phyloP scores from a whole-genome alignment of 2,329 filamentous ascomycete species.

The Didymosphaeria variabile region DNA sequence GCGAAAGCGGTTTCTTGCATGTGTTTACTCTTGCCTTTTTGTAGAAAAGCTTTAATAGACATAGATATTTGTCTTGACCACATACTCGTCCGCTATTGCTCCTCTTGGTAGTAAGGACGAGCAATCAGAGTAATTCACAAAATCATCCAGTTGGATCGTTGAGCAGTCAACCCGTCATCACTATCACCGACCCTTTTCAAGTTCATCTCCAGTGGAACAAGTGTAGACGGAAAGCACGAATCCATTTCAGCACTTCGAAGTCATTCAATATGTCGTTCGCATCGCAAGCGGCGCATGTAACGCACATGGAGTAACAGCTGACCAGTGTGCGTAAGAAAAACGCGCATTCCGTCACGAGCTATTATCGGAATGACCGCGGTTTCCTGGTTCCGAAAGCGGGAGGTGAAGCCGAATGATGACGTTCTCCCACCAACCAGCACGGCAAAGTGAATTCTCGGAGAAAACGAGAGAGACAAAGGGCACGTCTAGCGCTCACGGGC shows the following conservation, averaged over 20 bases:
- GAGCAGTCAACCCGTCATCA: not conserved
- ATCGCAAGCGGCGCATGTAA: not conserved
- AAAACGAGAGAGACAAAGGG: not conserved
- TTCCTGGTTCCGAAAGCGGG: constrained; percentile 29
- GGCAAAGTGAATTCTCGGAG: not conserved
- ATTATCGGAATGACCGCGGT: not conserved
- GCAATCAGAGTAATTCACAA: not conserved
- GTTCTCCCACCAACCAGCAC: constrained; percentile 3
- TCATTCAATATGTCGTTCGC: not conserved
- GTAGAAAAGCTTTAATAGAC: not conserved
- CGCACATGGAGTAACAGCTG: not conserved
- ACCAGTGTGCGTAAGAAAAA: not conserved
- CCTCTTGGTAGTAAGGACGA: not conserved
- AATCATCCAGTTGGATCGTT: not conserved
- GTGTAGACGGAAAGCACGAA: not conserved
- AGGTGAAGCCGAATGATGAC: constrained; percentile 17
- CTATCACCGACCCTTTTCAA: not conserved
- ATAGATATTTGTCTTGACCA: not conserved
- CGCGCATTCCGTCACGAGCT: constrained; percentile 2
- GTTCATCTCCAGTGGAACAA: not conserved
- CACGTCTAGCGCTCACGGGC: not conserved
- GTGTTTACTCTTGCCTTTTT: not conserved
- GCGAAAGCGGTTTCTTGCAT: not conserved
- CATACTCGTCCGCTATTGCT: not conserved
- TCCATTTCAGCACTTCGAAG: not conserved